These are phyloP conservation scores for Paracamarosporium sp. DNA, from an alignment of 2,329 filamentous ascomycete species.

Conservation along the genomic window DNA sequence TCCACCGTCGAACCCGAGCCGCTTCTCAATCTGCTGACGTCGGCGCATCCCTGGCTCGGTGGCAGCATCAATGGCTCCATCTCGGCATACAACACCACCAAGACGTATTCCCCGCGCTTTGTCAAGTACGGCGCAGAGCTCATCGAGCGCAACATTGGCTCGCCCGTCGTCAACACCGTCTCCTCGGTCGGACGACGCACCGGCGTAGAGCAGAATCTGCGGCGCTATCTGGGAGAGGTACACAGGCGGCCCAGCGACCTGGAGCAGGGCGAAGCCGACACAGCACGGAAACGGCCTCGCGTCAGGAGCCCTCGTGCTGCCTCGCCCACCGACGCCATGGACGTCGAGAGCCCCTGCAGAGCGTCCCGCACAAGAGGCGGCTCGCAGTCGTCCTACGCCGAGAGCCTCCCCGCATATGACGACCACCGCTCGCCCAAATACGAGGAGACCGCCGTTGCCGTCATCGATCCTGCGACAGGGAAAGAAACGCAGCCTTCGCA, in stretches of 20 bases:
- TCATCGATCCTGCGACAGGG: constrained; percentile 33
- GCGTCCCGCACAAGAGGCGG: constrained; percentile 54
- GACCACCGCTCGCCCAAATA: constrained; percentile 78
- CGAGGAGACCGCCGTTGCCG: constrained; percentile 60
- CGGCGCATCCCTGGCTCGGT: constrained; percentile 84
- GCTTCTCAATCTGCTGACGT: constrained; percentile 83
- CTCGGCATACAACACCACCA: constrained; percentile 84
- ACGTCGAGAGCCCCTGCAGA: constrained; percentile 54
- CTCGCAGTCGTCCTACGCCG: constrained; percentile 71
- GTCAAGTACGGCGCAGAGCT: constrained; percentile 88
- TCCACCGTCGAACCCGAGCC: constrained; percentile 71
- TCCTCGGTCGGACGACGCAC: constrained; percentile 83
- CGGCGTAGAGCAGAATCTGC: constrained; percentile 84
- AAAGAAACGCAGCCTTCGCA: constrained; percentile 26
- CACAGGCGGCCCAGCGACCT: constrained; percentile 61
- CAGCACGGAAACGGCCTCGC: constrained; percentile 52
- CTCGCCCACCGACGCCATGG: constrained; percentile 47
- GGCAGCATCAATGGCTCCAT: constrained; percentile 85
- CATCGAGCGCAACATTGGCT: constrained; percentile 82
- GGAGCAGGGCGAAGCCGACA: constrained; percentile 49
- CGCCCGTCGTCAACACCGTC: constrained; percentile 85
- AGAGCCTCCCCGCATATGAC: constrained; percentile 84
- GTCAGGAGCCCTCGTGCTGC: constrained; percentile 41
- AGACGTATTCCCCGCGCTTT: constrained; percentile 88
- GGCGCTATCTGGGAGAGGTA: constrained; percentile 75